Evolutionary conservation across 1,139 yeast species (phyloP).

Genomic region (Suhomyces bolitotheri): DNA sequence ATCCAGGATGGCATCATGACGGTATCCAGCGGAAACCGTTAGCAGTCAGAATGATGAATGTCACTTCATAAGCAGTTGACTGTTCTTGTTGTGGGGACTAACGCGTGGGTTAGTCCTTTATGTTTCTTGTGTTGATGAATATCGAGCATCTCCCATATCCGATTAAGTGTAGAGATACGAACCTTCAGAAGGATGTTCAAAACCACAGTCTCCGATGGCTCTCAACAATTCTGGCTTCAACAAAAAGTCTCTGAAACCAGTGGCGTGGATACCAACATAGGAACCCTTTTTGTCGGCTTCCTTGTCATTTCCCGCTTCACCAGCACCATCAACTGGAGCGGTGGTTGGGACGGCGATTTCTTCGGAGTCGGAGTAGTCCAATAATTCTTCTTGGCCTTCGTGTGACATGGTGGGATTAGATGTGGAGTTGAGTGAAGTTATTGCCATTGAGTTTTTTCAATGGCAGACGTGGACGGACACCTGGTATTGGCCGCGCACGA

Average conservation of each 20-base stretch:
- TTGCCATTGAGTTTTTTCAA: constrained; percentile 8
- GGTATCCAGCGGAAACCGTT: too few relatives aligned
- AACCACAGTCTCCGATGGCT: constrained; percentile 99
- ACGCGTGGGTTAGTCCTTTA: background rate
- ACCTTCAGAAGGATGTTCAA: constrained; percentile 99
- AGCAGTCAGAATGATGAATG: too few relatives aligned
- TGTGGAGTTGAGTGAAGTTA: constrained; percentile 1
- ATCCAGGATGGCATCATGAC: too few relatives aligned
- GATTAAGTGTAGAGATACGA: constrained; percentile 41
- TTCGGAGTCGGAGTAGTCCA: constrained; percentile 98
- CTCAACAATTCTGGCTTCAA: constrained; percentile 94
- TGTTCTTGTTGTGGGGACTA: background rate
- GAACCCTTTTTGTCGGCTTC: constrained; percentile 91
- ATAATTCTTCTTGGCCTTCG: constrained; percentile 98
- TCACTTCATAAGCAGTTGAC: too few relatives aligned
- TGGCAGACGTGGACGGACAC: constrained; percentile 7
- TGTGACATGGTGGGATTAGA: constrained; percentile 54
- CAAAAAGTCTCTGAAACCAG: constrained; percentile 97
- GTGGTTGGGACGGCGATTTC: constrained; percentile 82
- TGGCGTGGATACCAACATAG: constrained; percentile 96
- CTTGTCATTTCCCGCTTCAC: constrained; percentile 45
- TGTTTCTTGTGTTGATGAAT: background rate
- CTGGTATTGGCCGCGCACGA: constrained; percentile 5
- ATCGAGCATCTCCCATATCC: background rate
- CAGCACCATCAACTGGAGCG: constrained; percentile 53